phyloP scores from a whole-genome alignment of 2,329 filamentous ascomycete species.

The Ramularia collo-cygni region DNA sequence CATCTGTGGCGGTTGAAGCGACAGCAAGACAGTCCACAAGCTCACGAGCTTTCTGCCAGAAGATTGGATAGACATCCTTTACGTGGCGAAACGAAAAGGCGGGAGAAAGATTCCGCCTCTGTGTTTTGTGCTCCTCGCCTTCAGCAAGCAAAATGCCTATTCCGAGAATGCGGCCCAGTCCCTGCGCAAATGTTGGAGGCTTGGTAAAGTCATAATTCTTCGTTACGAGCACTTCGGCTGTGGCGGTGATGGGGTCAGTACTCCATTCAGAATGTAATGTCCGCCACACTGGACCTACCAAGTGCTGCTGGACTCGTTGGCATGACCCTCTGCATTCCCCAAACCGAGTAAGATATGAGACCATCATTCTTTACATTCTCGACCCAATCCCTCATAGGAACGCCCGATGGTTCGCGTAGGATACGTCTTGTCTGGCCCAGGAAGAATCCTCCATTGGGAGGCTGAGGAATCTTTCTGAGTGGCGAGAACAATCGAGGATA shows the following conservation, averaged over 20 bases:
- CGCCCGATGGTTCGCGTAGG: slow-evolving; percentile 36
- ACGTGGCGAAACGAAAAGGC: slow-evolving; percentile 46
- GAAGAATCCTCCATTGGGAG: slow-evolving; percentile 39
- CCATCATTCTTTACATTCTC: slow-evolving; percentile 49
- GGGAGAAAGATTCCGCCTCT: slow-evolving; percentile 43
- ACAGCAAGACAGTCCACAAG: slow-evolving; percentile 29
- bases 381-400: slow-evolving; percentile 46
- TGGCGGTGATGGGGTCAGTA: background rate
- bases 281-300: slow-evolving; percentile 10
- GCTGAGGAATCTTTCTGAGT: slow-evolving; percentile 50
- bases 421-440: slow-evolving; percentile 40
- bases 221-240: slow-evolving; percentile 41
- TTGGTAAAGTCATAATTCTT: slow-evolving; percentile 48
- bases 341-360: slow-evolving; percentile 46
- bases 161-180: slow-evolving; percentile 59
- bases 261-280: too few relatives aligned
- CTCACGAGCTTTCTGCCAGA: slow-evolving; percentile 44
- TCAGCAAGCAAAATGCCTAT: slow-evolving; percentile 72
- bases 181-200: slow-evolving; percentile 39
- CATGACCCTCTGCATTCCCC: slow-evolving; percentile 40
- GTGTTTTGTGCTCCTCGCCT: slow-evolving; percentile 78
- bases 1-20: slow-evolving; percentile 26
- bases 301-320: slow-evolving; percentile 42
- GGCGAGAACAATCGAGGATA: slow-evolving; percentile 55
- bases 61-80: slow-evolving; percentile 43